Evolutionary conservation across 768 basidiomycete genomes (phyloP), one percentile per base, ranked within the genome.

Genomic region (Boletus eberwhitei): DNA sequence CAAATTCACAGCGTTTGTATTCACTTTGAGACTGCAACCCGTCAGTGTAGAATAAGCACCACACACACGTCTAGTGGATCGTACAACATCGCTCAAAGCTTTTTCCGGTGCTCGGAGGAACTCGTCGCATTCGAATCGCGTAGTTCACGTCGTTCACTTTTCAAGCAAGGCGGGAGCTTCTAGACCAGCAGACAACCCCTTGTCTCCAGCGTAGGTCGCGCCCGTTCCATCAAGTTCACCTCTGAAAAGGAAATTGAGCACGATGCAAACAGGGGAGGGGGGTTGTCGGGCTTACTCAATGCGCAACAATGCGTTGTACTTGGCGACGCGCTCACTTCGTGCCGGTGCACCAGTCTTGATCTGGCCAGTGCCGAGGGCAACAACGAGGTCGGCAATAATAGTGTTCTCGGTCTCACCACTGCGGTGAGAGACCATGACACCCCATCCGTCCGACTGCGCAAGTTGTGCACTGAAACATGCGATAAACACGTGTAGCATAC

Each of bases 301-400:
- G 64, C 93, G 90, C 70, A 97, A 80, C 51, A 97, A 77, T 34
- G 82, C 77, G 68, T 95, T 95, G 82, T 93, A 93, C 75, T 95
- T 95, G 67, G 92, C 93, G 29, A 98, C 89, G 77, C 97, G 96
- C 79, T 98, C 97, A 65, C 86, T 89, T 59, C 95, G 84, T 58
- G 93, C 93, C 35, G 95, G 96, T 40, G 95, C 95, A 76, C 96
- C 96, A 44, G 96, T 97, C 87, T 99, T 98, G 82, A 98, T 97
- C 76, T 96, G 89, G 59, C 94, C 94, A 55, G 81, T 82, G 60
- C 88, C 87, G 62, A 98, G 91, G 45, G 90, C 97, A 63, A 98
- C 94, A 59, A 87, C 85, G 61, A 98, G 86, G 74, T 98, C 94
- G 59, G 95, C 93, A 66, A 98, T 98, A 74, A 93, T 80, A 51